Conservation (phyloP, 257 asterid species). For the Jasminum sambac region DNA sequence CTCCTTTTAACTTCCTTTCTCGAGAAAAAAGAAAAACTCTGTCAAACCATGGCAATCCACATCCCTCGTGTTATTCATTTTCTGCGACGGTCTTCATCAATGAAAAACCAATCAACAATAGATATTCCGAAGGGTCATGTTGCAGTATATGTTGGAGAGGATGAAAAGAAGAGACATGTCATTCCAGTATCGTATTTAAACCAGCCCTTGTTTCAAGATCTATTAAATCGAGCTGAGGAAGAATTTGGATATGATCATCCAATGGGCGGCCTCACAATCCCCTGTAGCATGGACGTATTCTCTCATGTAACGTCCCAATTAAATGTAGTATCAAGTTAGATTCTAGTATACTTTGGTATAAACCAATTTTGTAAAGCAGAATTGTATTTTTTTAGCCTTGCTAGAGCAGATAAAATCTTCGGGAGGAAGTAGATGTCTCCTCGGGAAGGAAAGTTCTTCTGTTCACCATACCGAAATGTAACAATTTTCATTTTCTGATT, state of each 20-base stretch:
- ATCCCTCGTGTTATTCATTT: conserved; percentile 40
- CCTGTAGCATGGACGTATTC: conserved; percentile 41
- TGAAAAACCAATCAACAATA: conserved; percentile 21
- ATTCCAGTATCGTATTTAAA: conserved; percentile 49
- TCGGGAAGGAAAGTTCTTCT: background rate
- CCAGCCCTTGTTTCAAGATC: conserved; percentile 43
- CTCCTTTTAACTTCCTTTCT: background rate
- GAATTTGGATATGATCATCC: conserved; percentile 56
- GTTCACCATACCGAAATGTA: background rate
- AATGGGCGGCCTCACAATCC: conserved; percentile 61
- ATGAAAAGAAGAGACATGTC: conserved; percentile 39
- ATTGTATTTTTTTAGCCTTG: background rate
- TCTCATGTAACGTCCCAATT: conserved; percentile 31
- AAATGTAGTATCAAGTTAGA: conserved; percentile 16
- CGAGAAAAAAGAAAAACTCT: background rate
- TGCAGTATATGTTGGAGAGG: conserved; percentile 58
- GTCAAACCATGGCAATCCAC: conserved; percentile 36
- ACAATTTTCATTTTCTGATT: background rate
- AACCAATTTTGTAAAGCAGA: conserved; percentile 1
- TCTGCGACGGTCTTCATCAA: conserved; percentile 38
- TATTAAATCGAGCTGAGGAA: conserved; percentile 42
- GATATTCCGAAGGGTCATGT: conserved; percentile 60
- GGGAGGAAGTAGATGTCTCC: background rate
- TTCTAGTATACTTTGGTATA: background rate
- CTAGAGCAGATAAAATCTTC: background rate